Evolutionary conservation across 2,329 filamentous ascomycete genomes (phyloP).

Genomic region (Cytospora mali): DNA sequence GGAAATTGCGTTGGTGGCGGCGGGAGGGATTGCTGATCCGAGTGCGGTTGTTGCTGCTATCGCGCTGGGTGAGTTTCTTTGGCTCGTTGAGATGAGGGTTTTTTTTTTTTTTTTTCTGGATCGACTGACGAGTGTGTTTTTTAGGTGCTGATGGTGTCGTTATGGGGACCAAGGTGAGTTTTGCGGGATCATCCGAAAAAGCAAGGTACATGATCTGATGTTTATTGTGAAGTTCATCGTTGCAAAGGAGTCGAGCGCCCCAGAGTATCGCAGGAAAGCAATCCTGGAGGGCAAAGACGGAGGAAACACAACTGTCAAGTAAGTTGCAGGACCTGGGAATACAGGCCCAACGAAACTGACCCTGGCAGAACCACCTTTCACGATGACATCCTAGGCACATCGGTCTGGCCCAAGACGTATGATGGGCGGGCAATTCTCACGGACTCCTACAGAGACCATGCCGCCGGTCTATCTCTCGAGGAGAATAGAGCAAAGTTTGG

Average conservation of each 20-base stretch:
- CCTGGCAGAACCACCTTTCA: constrained; percentile 41
- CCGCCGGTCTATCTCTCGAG: constrained; percentile 44
- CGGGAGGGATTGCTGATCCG: constrained; percentile 62
- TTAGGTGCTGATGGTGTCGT: constrained; percentile 47
- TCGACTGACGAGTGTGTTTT: neutral
- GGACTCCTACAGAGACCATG: constrained; percentile 44
- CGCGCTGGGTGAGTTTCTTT: constrained; percentile 50
- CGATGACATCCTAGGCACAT: constrained; percentile 43
- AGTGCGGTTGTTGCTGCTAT: constrained; percentile 58
- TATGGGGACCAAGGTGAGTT: constrained; percentile 45
- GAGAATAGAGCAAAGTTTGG: constrained; percentile 45
- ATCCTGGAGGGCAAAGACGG: constrained; percentile 48
- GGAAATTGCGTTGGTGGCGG: constrained; percentile 51
- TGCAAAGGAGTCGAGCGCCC: constrained; percentile 46
- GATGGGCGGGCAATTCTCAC: constrained; percentile 48
- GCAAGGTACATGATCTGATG: neutral
- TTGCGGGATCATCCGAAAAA: neutral
- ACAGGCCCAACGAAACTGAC: neutral
- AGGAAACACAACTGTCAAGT: constrained; percentile 50
- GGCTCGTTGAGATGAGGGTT: no score
- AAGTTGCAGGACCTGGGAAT: neutral
- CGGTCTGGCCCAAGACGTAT: constrained; percentile 46
- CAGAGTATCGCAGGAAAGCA: constrained; percentile 44
- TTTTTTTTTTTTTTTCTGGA: neutral
- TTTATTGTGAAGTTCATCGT: constrained; percentile 44